Base-by-base conservation (phyloP, 805 yeast genomes). In the Schwanniomyces sp. region DNA sequence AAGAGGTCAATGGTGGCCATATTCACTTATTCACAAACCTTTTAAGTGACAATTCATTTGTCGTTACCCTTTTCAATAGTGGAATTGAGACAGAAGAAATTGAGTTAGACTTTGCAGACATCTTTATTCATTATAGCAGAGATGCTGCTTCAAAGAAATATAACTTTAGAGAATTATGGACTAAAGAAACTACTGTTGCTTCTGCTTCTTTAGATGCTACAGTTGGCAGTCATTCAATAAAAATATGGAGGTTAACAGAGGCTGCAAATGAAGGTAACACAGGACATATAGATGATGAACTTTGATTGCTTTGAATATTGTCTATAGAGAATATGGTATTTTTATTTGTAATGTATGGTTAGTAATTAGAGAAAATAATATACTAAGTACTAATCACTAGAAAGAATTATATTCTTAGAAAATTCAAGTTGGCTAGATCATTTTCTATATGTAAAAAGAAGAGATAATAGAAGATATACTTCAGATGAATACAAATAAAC, bases 61-160 rank as follows among this genome's bases (percentile, higher is more conserved):
- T 41, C 12, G 43, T 48, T 17, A 38, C 51, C 1, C 26, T 48
- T 24, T 47, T 44, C 43, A 48, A 48, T 29, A 41, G 45, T 41
- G 51, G 51, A 25, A 30, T 11, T 11, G 12, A 44, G 16, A 18
- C 27, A 7, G 40, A 43, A 21, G n/a, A 24, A 9, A 38, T 27
- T 10, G 10, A 41, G 1, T 8, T 28, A 16, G 36, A 32, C 14
- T 44, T 48, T 32, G 27, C 26, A 16, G 51, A 48, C 29, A 44
- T 48, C 25, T 48, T 45, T 29, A 14, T 44, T 29, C 39, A 44
- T 14, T 24, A 28, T n/a, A 16, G 16, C 21, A 27, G 14, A 9
- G 24, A 30, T n/a, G 41, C 5, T 5, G 24, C 41, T 17, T n/a
- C 26, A 34, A 26, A 17, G 7, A 26, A 28, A 7, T 47, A 25